Evolutionary conservation across 805 yeast species (phyloP).

Genomic region (Barnettozyma siamensis): DNA sequence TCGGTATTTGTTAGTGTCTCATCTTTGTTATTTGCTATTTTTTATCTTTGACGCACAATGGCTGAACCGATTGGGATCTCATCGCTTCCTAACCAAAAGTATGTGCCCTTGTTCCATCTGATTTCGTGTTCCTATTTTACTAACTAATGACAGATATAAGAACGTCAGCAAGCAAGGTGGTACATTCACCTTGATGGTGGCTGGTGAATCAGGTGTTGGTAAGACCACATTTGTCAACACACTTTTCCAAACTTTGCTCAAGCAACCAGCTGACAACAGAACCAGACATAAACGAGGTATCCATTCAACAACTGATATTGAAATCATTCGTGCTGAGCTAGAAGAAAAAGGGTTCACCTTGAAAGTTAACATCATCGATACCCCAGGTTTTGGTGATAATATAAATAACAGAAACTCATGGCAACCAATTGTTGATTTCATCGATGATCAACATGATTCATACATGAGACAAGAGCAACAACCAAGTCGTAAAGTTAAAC

Average conservation of each 20-base stretch:
- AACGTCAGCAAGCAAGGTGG: conserved; percentile 73
- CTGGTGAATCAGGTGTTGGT: conserved; percentile 90
- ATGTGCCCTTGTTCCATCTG: conserved; percentile 8
- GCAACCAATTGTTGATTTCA: conserved; percentile 81
- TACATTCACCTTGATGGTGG: conserved; percentile 73
- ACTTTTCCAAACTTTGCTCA: conserved; percentile 67
- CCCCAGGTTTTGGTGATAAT: conserved; percentile 92
- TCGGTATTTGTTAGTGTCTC: too few relatives aligned
- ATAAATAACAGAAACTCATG: conserved; percentile 81
- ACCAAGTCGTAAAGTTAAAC: conserved; percentile 60
- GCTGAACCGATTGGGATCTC: conserved; percentile 26
- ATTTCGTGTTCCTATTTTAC: background rate
- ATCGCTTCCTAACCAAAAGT: conserved; percentile 27
- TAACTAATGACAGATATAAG: conserved; percentile 45
- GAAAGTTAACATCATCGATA: conserved; percentile 77
- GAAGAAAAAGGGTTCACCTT: conserved; percentile 80
- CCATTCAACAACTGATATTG: conserved; percentile 71
- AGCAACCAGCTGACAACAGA: conserved; percentile 40
- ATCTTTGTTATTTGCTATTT: conserved; percentile 2
- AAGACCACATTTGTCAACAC: conserved; percentile 90
- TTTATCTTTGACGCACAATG: conserved; percentile 10
- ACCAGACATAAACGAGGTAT: conserved; percentile 49
- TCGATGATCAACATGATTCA: conserved; percentile 86
- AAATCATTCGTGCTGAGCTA: conserved; percentile 69
- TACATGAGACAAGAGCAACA: conserved; percentile 93